Evolutionary conservation across 495 filamentous ascomycete species (phyloP).

Genomic region (Pseudevernia furfuracea): DNA sequence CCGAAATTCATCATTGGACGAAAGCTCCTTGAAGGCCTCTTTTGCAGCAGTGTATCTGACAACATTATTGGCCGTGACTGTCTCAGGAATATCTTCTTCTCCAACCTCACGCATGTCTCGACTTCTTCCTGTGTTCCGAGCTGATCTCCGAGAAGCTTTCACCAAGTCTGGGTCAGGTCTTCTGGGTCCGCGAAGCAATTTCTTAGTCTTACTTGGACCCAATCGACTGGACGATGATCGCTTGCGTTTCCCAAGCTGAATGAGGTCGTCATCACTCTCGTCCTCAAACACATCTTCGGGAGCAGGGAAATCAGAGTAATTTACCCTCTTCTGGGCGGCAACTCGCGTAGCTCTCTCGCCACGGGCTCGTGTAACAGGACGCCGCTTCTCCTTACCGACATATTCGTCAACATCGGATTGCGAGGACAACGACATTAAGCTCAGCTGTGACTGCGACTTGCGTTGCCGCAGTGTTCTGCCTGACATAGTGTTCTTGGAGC

Average conservation of each 20-base stretch:
- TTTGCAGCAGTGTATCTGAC: constrained; percentile 54
- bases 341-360: constrained; percentile 9
- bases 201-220: constrained; percentile 1
- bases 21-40: constrained; percentile 56
- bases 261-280: neutral
- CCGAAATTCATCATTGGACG: constrained; percentile 53
- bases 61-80: constrained; percentile 27
- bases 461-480: constrained; percentile 9
- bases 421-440: constrained; percentile 11
- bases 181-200: constrained; percentile 5
- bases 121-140: constrained; percentile 31
- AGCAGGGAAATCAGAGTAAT: constrained; percentile 26
- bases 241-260: constrained; percentile 20
- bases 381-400: constrained; percentile 5
- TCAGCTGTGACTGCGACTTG: constrained; percentile 9
- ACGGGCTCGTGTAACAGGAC: neutral
- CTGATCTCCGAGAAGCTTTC: constrained; percentile 26
- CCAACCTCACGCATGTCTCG: constrained; percentile 52
- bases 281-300: constrained; percentile 17
- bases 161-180: neutral
- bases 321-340: constrained; percentile 13
- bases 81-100: constrained; percentile 61
- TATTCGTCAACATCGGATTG: constrained; percentile 7
- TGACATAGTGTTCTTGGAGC: neutral
- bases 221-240: constrained; percentile 6